Percentiles rank a stretch among this genome's conserved stretches.
Evolutionary conservation across 805 yeast species (phyloP).

Genomic region (Torulaspora gathmanii): DNA sequence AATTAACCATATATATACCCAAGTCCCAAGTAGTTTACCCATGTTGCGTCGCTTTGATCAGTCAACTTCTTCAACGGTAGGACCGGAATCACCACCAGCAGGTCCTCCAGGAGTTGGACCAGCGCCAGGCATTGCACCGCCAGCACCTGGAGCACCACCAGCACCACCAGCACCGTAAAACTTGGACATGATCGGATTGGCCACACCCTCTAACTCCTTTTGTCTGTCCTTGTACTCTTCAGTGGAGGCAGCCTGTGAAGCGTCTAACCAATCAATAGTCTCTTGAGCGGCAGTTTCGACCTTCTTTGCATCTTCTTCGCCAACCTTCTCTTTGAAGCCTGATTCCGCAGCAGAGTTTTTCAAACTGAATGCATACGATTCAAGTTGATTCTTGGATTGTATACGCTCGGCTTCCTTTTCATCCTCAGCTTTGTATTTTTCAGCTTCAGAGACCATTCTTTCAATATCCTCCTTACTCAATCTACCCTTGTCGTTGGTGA

Average conservation of each 20-base stretch:
- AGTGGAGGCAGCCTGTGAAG: conserved; percentile 84
- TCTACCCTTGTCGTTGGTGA: conserved; percentile 98
- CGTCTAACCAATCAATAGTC: conserved; percentile 87
- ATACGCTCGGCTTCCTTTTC: conserved; percentile 91
- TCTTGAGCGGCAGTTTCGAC: conserved; percentile 78
- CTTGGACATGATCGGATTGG: conserved; percentile 95
- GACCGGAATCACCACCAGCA: conserved; percentile 48
- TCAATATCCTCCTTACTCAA: conserved; percentile 95
- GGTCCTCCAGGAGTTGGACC: conserved; percentile 34
- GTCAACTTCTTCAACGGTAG: conserved; percentile 80
- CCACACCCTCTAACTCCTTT: conserved; percentile 91
- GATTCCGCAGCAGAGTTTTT: conserved; percentile 77
- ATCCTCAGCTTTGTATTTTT: conserved; percentile 94
- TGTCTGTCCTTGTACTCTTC: conserved; percentile 91
- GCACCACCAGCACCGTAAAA: conserved; percentile 94
- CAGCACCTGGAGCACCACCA: conserved; percentile 49
- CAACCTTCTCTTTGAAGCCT: conserved; percentile 73
- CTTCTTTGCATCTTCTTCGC: conserved; percentile 60
- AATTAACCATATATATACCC: background rate
- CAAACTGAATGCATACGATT: conserved; percentile 90
- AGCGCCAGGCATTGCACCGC: conserved; percentile 18
- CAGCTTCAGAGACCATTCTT: conserved; percentile 97
- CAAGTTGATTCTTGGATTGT: conserved; percentile 90
- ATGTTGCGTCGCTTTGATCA: conserved; percentile 26
- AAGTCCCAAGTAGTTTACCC: background rate